Evolutionary conservation across 345 rosid genomes (phyloP), one percentile per base, ranked within the genome.

Genomic region (Fremontodendron californicum): DNA sequence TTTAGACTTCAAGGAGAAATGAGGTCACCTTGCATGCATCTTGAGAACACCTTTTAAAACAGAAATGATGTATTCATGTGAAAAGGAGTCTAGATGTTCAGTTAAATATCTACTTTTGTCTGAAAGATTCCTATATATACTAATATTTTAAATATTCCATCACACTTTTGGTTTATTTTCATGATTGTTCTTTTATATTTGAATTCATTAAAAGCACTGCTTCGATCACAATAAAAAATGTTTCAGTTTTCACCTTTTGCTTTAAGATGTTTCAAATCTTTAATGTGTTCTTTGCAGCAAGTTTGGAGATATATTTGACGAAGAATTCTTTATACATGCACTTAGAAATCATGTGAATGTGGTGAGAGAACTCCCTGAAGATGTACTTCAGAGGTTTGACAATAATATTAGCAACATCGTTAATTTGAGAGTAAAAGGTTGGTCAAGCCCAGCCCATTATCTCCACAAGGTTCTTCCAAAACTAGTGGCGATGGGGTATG

Each of bases 401-500:
- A 73, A 93, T 85, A 93, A 96, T 78, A 91, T 96, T 67, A 96
- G 98, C 86, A 93, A 90, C 73, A 96, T 93, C 54, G 89, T 96
- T 25, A 96, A 93, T 84, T 83, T 95, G 86, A 90, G 99, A 87
- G 89, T 95, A 33, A 95, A 95, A 79, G 99, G 79, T 70, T 95
- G 97, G 99, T 93, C 97, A 31, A 95, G 94, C 78, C 90, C 92
- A 1, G 76, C 92, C 78, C 89, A 95, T 80, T 95, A 93, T 89
- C 88, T 95, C 73, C 92, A 90, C 69, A 93, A 92, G 87, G 99
- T 95, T 79, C 93, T 95, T 75, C 99, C 97, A 29, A 86, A 92
- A 90, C 89, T 93, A 74, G 75, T 77, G 76, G 89, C 83, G 18
- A 78, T 91, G 89, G 77, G 95, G 97, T 91, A 84, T 83, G 89